phyloP scores from a whole-genome alignment of 106 monocot species.

The Apostasia shenzhenica region DNA sequence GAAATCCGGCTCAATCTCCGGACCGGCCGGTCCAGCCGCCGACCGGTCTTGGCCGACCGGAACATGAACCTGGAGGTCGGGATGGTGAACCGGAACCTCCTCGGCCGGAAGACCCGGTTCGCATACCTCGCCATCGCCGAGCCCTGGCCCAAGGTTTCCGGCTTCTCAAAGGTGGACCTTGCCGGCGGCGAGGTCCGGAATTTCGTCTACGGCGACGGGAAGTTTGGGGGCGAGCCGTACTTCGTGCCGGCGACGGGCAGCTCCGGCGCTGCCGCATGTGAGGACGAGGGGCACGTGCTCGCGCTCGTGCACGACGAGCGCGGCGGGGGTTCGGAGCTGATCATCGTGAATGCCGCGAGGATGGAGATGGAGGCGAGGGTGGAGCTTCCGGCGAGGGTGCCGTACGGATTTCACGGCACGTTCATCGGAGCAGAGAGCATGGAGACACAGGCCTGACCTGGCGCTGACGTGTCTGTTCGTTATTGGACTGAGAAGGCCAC shows the following conservation, averaged over 20 bases:
- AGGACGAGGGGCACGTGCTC: constrained; percentile 58
- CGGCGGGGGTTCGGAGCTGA: constrained; percentile 30
- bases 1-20: constrained; percentile 36
- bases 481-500: background rate
- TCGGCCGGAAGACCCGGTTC: constrained; percentile 49
- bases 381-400: constrained; percentile 48
- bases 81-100: constrained; percentile 35
- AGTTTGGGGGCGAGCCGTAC: constrained; percentile 52
- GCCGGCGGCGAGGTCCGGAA: constrained; percentile 26
- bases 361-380: constrained; percentile 40
- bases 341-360: constrained; percentile 39
- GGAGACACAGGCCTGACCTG: background rate
- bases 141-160: constrained; percentile 68
- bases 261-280: background rate
- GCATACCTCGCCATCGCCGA: constrained; percentile 64
- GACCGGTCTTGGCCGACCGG: constrained; percentile 15
- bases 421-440: constrained; percentile 16
- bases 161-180: constrained; percentile 63
- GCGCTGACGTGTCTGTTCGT: background rate
- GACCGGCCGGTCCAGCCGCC: constrained; percentile 34
- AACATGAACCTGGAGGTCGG: constrained; percentile 42
- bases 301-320: constrained; percentile 46
- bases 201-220: constrained; percentile 31
- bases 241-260: constrained; percentile 25
- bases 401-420: constrained; percentile 72